Evolutionary conservation across 1,139 yeast species (phyloP).

Genomic region (Saccharomyces uvarum): DNA sequence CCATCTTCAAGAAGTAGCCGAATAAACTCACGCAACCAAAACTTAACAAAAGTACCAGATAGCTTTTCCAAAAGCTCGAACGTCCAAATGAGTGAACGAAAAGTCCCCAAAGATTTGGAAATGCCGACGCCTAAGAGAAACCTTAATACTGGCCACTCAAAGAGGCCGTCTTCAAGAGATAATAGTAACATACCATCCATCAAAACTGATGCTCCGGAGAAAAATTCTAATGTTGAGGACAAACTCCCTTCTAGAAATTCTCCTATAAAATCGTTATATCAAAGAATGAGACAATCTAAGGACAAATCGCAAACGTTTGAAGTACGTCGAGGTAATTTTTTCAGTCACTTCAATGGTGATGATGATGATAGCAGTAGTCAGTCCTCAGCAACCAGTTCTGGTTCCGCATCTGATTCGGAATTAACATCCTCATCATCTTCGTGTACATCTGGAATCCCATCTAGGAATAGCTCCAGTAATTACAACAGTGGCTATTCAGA

Average conservation of each 20-base stretch:
- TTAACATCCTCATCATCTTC: background rate
- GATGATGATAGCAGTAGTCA: conserved; percentile 9
- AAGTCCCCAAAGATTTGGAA: background rate
- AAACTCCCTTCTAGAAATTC: background rate
- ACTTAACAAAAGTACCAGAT: background rate
- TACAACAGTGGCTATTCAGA: conserved; percentile 4
- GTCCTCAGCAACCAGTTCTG: conserved; percentile 12
- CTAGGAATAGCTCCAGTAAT: conserved; percentile 11
- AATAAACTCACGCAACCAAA: background rate
- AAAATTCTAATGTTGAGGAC: background rate
- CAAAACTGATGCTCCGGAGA: background rate
- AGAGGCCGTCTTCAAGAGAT: background rate
- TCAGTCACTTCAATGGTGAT: conserved; percentile 15
- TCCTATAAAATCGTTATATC: conserved; percentile 5
- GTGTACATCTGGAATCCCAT: conserved; percentile 4
- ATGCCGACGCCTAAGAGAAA: background rate
- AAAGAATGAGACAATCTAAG: conserved; percentile 4
- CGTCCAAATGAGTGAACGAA: background rate
- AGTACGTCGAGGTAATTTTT: conserved; percentile 18
- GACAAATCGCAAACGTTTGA: conserved; percentile 6
- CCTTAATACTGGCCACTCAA: background rate
- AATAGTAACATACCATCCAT: background rate
- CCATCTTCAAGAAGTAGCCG: conserved; percentile 8
- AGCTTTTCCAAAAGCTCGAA: background rate
- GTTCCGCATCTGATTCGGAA: conserved; percentile 8